Evolutionary conservation across 2,329 filamentous ascomycete species (phyloP), one percentile per base, ranked within the genome.

Genomic region (Aspergillus costaricaensis): DNA sequence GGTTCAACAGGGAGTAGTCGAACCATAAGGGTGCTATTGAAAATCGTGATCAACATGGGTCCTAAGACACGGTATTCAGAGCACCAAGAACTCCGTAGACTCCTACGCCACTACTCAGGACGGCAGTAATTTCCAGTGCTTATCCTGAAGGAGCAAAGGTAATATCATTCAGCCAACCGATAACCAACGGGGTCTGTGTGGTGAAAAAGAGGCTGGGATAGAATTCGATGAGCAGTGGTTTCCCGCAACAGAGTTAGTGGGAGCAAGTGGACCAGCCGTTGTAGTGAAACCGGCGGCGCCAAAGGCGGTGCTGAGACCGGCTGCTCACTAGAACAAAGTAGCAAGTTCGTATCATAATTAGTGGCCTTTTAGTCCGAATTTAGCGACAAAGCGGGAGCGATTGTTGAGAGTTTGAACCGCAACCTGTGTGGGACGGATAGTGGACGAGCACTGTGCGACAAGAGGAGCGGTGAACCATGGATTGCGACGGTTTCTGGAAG

Each of bases 381-480:
- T 44, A 47, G 53, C 39, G 53, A 50, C 25, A 19, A 4, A 32
- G 47, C 47, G 47, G 44, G 23, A 25, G n/a, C 44, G 52, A 43
- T 38, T 38, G 50, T 53, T 53, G 50, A 36, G 50, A 36, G 32
- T 14, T 32, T 14, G 32, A 17, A n/a, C 50, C 32, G 36, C 44
- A 55, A 55, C 39, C 25, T 27, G 39, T 8, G 25, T 27, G 25
- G 25, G 25, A 27, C 25, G 39, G 53, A 44, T 6, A 55, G 32
- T 36, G 32, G 32, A 36, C 12, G 32, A 36, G 32, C 41, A 32
- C 53, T 21, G 53, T n/a, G 39, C 53, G 25, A 32, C 39, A 17
- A 17, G 62, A 61, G 48, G 53, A 63, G 59, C 57, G 62, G 60
- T 64, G 63, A 64, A 64, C 63, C 63, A 59, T 62, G 63, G 63